Evolutionary conservation across 1,284 basidiomycete species (phyloP), one percentile per base, ranked within the genome.

Genomic region (Wolfiporia cocos): DNA sequence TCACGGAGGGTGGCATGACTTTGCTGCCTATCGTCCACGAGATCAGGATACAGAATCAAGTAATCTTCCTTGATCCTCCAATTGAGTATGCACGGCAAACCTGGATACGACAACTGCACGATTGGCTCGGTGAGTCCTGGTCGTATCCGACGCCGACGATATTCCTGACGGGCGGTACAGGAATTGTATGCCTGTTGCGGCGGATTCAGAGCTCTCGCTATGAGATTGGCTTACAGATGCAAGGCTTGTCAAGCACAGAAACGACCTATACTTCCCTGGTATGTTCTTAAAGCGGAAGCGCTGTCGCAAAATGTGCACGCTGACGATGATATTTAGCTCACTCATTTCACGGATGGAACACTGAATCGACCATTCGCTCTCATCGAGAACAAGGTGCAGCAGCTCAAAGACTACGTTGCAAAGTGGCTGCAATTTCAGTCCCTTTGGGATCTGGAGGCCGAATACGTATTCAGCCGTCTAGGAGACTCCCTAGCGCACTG

Each of bases 361-460:
- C 76, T 99, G 5, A 76, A 85, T 53, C 79, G 80, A 32, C 92
- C 95, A 0, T 92, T 99, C 57, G 66, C 77, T 0, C 73, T 97
- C 14, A 86, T 99, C 56, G 93, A 98, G 65, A 69, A 68, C 55
- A 97, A 97, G 65, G 80, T 96, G 6, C 81, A 84, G 46, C 81
- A 90, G 49, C 76, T 99, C 41, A 84, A 78, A 52, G 83, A 85
- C 33, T 99, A 99, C 62, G 92, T 98, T 39, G 86, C 76, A 50
- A 96, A 96, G 68, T 99, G 96, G 95, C 79, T 98, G 0, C 93
- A 95, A 59, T 99, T 99, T 78, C 96, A 99, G 65, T 95, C 93
- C 0, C 74, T 99, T 0, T 99, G 95, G 96, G 96, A 99, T 62
- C 81, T 98, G 37, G 93, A 99, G 65, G 79, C 93, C 12, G 95